Evolutionary conservation across 1,284 basidiomycete species (phyloP).

Genomic region (Entoloma clypeatum): DNA sequence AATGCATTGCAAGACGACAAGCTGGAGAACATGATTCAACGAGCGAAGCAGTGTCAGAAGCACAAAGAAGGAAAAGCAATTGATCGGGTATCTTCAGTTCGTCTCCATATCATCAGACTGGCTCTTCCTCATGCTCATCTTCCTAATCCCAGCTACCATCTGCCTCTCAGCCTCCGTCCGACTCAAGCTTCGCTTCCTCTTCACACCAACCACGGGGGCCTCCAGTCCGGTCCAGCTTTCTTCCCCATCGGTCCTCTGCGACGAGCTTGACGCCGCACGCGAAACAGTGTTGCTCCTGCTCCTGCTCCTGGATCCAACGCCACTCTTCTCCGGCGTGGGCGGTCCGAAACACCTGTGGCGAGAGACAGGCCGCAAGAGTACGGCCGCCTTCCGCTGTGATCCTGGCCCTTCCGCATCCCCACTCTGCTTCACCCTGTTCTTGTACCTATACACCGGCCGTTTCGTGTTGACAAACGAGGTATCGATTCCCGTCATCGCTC

Average conservation of each 20-base stretch:
- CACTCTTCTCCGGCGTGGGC: not conserved
- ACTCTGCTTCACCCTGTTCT: slow-evolving; percentile 12
- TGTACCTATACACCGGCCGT: slow-evolving; percentile 24
- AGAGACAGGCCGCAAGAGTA: slow-evolving; percentile 13
- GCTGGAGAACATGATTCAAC: too few species aligned
- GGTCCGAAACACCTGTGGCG: slow-evolving; percentile 1
- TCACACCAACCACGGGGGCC: slow-evolving; percentile 4
- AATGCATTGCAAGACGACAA: too few species aligned
- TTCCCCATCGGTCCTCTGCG: slow-evolving; percentile 1
- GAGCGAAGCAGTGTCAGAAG: too few species aligned
- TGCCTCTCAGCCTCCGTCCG: slow-evolving; percentile 16
- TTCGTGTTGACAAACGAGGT: slow-evolving; percentile 26
- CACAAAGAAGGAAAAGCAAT: too few species aligned
- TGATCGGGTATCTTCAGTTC: too few species aligned
- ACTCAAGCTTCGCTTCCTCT: slow-evolving; percentile 17
- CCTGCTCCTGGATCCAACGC: not conserved
- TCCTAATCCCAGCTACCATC: slow-evolving; percentile 18
- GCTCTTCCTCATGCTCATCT: slow-evolving; percentile 18
- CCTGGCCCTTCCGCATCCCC: not conserved
- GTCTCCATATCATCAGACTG: slow-evolving; percentile 12
- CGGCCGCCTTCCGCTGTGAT: slow-evolving; percentile 12
- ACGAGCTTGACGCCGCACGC: slow-evolving; percentile 5
- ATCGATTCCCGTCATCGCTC: slow-evolving; percentile 20
- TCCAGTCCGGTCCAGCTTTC: not conserved
- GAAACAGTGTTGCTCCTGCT: slow-evolving; percentile 1